Evolutionary conservation across 106 monocot species (phyloP).

Genomic region (Narthecium ossifragum): DNA sequence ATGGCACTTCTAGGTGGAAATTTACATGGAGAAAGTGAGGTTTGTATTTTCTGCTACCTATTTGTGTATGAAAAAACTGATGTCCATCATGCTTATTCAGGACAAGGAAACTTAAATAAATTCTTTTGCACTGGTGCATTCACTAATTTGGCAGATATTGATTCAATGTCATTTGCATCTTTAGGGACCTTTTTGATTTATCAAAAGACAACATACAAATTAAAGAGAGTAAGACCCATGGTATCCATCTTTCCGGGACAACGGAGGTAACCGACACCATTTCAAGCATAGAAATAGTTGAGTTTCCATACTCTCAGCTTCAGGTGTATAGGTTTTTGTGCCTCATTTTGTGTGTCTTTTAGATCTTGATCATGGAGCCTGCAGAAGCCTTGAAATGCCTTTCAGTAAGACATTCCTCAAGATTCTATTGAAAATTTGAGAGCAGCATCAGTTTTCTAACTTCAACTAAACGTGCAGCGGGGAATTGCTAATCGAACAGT

Average conservation of each 20-base stretch:
- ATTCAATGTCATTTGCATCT: not conserved
- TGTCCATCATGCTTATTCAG: too few relatives aligned
- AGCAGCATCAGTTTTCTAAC: not conserved
- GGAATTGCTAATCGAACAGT: slow-evolving; percentile 85
- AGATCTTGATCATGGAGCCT: slow-evolving; percentile 45
- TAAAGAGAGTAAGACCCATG: slow-evolving; percentile 60
- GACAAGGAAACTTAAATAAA: too few relatives aligned
- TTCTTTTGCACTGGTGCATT: too few relatives aligned
- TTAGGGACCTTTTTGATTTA: slow-evolving; percentile 83
- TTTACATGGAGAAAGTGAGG: slow-evolving; percentile 90
- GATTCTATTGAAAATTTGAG: too few relatives aligned
- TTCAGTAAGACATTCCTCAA: slow-evolving; percentile 34
- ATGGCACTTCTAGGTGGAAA: slow-evolving; percentile 59
- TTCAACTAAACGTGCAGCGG: slow-evolving; percentile 33
- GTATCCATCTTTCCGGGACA: slow-evolving; percentile 61
- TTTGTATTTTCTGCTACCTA: slow-evolving; percentile 14
- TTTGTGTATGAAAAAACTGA: too few relatives aligned
- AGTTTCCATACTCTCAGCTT: not conserved
- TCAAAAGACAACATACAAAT: slow-evolving; percentile 89
- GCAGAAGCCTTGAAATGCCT: slow-evolving; percentile 61
- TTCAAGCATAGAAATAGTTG: not conserved
- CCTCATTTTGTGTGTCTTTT: slow-evolving; percentile 2
- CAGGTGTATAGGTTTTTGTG: not conserved
- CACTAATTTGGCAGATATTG: too few relatives aligned
- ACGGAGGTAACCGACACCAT: slow-evolving; percentile 44